A percentile compares a stretch with the other conserved stretches of the same genome.
Conservation (phyloP, 768 basidiomycete genomes). For the Coprinellus aureogranulatus region DNA sequence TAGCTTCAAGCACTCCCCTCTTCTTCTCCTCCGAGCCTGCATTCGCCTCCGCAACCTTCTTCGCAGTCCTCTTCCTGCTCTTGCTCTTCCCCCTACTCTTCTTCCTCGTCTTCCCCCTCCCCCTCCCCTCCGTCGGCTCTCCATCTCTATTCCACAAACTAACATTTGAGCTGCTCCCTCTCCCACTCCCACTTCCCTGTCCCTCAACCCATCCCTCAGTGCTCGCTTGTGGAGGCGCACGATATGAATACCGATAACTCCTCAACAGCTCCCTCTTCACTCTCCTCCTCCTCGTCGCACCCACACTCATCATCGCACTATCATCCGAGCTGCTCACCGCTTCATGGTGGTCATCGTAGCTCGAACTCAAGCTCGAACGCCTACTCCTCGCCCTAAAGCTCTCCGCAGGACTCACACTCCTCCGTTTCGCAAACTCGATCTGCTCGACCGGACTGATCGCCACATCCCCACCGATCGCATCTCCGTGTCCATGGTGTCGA, state of each 20-base stretch:
- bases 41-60: neutral
- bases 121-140: neutral
- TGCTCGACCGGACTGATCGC: neutral
- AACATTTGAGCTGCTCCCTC: neutral
- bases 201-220: neutral
- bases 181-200: neutral
- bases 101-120: neutral
- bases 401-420: neutral
- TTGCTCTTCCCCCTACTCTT: neutral
- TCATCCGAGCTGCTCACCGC: neutral
- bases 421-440: neutral
- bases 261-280: conserved; percentile 4
- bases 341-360: neutral
- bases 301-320: neutral
- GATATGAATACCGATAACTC: conserved; percentile 9
- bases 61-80: neutral
- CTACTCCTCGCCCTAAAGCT: neutral
- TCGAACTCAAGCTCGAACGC: neutral
- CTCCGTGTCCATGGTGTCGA: neutral
- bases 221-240: neutral
- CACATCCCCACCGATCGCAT: neutral
- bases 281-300: conserved; percentile 4
- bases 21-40: conserved; percentile 4
- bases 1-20: neutral
- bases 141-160: neutral